These are phyloP conservation scores for Alternaria metachromatica DNA, from an alignment of 2,329 filamentous ascomycete species.

Conservation along the genomic window DNA sequence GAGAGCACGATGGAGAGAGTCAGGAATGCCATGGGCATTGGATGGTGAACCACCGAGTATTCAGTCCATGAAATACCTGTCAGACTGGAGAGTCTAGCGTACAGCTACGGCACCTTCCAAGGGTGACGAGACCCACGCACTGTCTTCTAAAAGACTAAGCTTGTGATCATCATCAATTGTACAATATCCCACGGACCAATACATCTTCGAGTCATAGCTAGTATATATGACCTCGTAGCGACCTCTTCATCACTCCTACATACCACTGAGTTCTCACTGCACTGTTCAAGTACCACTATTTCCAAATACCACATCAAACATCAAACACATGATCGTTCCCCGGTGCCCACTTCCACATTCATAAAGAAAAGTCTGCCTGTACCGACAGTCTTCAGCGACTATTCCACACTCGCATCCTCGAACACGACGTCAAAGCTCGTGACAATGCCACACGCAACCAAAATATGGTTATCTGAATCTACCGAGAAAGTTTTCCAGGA, in stretches of 20 bases:
- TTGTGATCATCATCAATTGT: background rate
- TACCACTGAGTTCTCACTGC: background rate
- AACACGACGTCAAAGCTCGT: too few relatives aligned
- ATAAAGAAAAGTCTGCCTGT: too few relatives aligned
- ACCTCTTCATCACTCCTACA: background rate
- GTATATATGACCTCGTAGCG: background rate
- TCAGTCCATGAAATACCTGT: background rate
- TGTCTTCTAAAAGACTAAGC: background rate
- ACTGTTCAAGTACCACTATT: background rate
- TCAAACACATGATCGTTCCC: too few relatives aligned
- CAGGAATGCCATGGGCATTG: constrained; percentile 26
- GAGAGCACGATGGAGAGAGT: constrained; percentile 54
- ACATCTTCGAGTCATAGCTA: background rate
- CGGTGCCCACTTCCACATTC: too few relatives aligned
- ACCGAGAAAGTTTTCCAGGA: too few relatives aligned
- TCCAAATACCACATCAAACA: too few relatives aligned
- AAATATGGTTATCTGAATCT: too few relatives aligned
- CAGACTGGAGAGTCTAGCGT: background rate
- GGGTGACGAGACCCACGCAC: background rate
- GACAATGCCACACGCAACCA: too few relatives aligned
- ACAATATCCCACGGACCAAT: background rate
- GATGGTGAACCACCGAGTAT: background rate
- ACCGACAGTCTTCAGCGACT: too few relatives aligned
- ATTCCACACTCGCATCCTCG: too few relatives aligned
- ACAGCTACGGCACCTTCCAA: background rate